A percentile compares a stretch with the other conserved stretches of the same genome.
These are phyloP conservation scores for Imleria badia DNA, from an alignment of 768 basidiomycete species.

Conservation along the genomic window DNA sequence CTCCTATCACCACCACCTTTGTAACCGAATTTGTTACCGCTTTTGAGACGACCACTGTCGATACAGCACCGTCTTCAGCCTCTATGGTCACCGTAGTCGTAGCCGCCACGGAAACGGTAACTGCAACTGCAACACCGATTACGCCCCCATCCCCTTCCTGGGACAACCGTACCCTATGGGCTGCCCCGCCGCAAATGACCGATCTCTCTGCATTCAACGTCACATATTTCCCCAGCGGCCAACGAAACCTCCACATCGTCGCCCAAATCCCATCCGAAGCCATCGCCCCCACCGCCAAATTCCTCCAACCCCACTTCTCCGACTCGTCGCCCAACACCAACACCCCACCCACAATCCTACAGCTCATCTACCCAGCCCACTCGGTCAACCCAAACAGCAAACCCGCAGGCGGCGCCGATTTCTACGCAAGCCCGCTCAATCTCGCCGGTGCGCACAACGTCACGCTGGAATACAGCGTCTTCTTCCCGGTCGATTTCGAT, in stretches of 20 bases:
- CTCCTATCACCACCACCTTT: neutral
- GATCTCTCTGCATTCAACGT: slow-evolving; percentile 63
- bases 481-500: slow-evolving; percentile 71
- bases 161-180: slow-evolving; percentile 42
- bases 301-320: slow-evolving; percentile 4
- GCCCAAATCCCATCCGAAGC: slow-evolving; percentile 43
- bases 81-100: slow-evolving; percentile 10
- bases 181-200: slow-evolving; percentile 49
- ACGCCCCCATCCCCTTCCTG: slow-evolving; percentile 7
- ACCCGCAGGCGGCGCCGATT: slow-evolving; percentile 73
- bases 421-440: slow-evolving; percentile 52
- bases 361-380: slow-evolving; percentile 63
- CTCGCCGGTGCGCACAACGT: slow-evolving; percentile 50
- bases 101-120: neutral
- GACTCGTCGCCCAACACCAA: slow-evolving; percentile 18
- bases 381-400: slow-evolving; percentile 66
- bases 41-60: slow-evolving; percentile 10
- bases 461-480: slow-evolving; percentile 68
- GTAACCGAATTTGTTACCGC: slow-evolving; percentile 10
- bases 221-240: slow-evolving; percentile 52
- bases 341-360: slow-evolving; percentile 46
- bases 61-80: neutral
- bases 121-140: neutral
- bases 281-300: slow-evolving; percentile 22
- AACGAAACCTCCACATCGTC: slow-evolving; percentile 56